Evolutionary conservation across 805 yeast genomes (phyloP), one percentile per base, ranked within the genome.

Genomic region (Ogataea saltuana): DNA sequence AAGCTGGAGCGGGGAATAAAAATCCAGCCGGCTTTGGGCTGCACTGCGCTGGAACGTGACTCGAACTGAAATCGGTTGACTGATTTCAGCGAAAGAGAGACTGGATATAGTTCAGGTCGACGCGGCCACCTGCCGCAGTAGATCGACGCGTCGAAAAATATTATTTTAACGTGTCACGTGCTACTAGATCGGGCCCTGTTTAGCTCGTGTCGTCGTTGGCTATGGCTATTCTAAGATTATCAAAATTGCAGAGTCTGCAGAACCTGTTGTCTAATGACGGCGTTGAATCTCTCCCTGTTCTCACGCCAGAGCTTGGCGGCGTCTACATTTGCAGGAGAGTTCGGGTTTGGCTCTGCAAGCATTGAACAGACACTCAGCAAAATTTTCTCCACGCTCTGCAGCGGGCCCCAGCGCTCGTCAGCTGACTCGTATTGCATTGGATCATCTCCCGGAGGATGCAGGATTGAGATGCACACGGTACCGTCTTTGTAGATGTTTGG

Each of bases 331-430:
- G 99, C 99, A 9, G 97, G 98, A 56, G 95, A 85, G 64, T 91
- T 97, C 23, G 87, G 84, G 60, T 93, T 93, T 3, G 99, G 98
- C 65, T 93, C 96, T 19, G 97, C 96, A 48, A 93, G 73, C 97
- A 93, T 90, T 58, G 96, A 86, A 75, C 90, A 80, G 17, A 93
- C 98, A 64, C 95, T 85, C 46, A 93, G 68, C 48, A 93, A 70
- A 48, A 93, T 93, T 75, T 93, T 93, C 67, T 93, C 99, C n/a
- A 93, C 90, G 60, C 95, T 86, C 64, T 93, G 99, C 22, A 93
- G 90, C 0, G 99, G 99, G 6, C 95, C 86, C 99, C 99, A 93
- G 52, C 99, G 72, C 67, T 93, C 99, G 55, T 90, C 95, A 0
- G 98, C 96, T 22, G 87, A 68, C 64, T 93, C 99, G 67, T 93